Evolutionary conservation across 768 basidiomycete species (phyloP).

Genomic region (Paxillus ammoniavirescens): DNA sequence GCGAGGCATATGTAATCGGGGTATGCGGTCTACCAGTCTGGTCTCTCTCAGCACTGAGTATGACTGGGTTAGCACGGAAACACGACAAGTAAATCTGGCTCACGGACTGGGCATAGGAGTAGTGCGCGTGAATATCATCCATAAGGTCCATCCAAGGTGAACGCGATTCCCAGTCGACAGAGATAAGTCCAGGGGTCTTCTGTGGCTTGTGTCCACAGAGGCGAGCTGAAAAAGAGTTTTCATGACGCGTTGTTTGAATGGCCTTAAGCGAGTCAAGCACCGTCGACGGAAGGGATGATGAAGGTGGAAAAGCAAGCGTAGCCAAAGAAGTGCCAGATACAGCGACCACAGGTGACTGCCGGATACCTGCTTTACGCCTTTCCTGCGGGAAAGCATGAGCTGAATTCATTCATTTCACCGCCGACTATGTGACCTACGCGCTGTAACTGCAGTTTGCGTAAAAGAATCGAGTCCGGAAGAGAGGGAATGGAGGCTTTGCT

Average conservation of each 20-base stretch:
- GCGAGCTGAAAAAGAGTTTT: slow-evolving; percentile 65
- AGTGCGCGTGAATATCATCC: slow-evolving; percentile 68
- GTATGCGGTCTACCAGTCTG: slow-evolving; percentile 39
- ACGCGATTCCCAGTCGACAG: slow-evolving; percentile 69
- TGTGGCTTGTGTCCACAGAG: slow-evolving; percentile 41
- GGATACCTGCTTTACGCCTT: slow-evolving; percentile 16
- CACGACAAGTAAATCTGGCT: slow-evolving; percentile 4
- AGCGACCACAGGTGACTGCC: neutral
- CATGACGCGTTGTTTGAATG: slow-evolving; percentile 64
- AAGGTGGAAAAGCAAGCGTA: slow-evolving; percentile 29
- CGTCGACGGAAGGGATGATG: slow-evolving; percentile 25
- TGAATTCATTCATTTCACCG: neutral
- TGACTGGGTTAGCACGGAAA: neutral
- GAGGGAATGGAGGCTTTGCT: slow-evolving; percentile 16
- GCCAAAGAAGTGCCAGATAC: slow-evolving; percentile 10
- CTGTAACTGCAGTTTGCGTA: slow-evolving; percentile 47
- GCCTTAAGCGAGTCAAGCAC: slow-evolving; percentile 51
- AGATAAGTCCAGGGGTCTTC: slow-evolving; percentile 40
- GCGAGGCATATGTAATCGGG: slow-evolving; percentile 63
- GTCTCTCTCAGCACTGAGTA: slow-evolving; percentile 54
- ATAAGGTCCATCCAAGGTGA: slow-evolving; percentile 77
- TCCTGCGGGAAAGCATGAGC: slow-evolving; percentile 14
- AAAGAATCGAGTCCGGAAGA: slow-evolving; percentile 32
- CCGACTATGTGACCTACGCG: slow-evolving; percentile 20
- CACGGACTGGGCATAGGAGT: slow-evolving; percentile 57